Evolutionary conservation across 2,329 filamentous ascomycete species (phyloP).

Genomic region (Penicillium sp.): DNA sequence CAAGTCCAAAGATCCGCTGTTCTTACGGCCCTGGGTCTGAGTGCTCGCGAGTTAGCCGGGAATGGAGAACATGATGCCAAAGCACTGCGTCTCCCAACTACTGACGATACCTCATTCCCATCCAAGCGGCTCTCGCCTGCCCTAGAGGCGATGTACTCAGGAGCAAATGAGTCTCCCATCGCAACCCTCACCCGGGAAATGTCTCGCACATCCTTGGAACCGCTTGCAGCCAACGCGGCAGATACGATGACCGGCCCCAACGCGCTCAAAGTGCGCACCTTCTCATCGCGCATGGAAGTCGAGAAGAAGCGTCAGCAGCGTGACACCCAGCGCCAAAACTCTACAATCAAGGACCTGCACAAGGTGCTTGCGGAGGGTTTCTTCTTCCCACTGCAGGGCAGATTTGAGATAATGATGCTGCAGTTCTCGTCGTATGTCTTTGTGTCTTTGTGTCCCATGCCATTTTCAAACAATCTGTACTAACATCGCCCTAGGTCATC

Average conservation of each 20-base stretch:
- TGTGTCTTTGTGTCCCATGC: slow-evolving; percentile 10
- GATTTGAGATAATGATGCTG: slow-evolving; percentile 66
- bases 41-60: slow-evolving; percentile 80
- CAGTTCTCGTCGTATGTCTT: slow-evolving; percentile 50
- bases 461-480: slow-evolving; percentile 1
- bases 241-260: slow-evolving; percentile 77
- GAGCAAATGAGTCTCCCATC: slow-evolving; percentile 53
- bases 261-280: slow-evolving; percentile 82
- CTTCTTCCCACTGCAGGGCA: slow-evolving; percentile 81
- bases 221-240: slow-evolving; percentile 76
- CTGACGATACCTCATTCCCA: slow-evolving; percentile 60
- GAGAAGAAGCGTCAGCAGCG: slow-evolving; percentile 53
- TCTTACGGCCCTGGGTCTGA: slow-evolving; percentile 76
- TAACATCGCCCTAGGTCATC: slow-evolving; percentile 29
- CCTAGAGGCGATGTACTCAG: slow-evolving; percentile 68
- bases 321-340: slow-evolving; percentile 48
- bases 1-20: slow-evolving; percentile 78
- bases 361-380: slow-evolving; percentile 71
- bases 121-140: slow-evolving; percentile 73
- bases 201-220: slow-evolving; percentile 70
- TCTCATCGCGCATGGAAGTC: slow-evolving; percentile 72
- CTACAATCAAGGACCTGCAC: slow-evolving; percentile 74
- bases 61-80: slow-evolving; percentile 57
- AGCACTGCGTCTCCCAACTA: slow-evolving; percentile 29
- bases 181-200: slow-evolving; percentile 66